Conservation (phyloP, 2,329 filamentous ascomycete genomes). For the Ceratocystis cacaofunesta region DNA sequence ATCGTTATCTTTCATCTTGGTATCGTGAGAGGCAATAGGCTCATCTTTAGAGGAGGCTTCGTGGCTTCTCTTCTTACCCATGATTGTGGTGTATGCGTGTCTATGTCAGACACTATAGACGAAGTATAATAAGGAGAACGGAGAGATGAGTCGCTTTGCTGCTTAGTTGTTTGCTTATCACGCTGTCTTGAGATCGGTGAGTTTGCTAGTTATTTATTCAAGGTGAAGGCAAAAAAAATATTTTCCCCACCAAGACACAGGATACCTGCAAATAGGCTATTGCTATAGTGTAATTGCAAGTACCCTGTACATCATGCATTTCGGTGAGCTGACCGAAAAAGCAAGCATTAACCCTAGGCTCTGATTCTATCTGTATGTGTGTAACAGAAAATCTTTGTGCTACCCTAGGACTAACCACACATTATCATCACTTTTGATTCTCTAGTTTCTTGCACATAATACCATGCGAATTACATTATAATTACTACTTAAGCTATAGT, state of each 20-base stretch:
- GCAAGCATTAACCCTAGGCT: neutral
- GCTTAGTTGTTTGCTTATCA: neutral
- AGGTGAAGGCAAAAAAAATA: neutral
- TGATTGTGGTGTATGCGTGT: slow-evolving; percentile 20
- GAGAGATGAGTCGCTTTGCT: neutral
- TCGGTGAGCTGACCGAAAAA: neutral
- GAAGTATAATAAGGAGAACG: neutral
- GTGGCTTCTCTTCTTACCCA: slow-evolving; percentile 38
- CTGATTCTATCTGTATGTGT: neutral
- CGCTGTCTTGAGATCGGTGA: neutral
- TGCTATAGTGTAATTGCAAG: neutral
- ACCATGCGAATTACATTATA: neutral
- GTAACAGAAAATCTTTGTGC: neutral
- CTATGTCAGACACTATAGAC: neutral
- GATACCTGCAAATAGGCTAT: neutral
- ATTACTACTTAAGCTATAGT: neutral
- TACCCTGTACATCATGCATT: neutral
- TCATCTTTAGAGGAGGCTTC: slow-evolving; percentile 32
- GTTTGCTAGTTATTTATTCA: neutral
- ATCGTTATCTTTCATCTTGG: slow-evolving; percentile 30
- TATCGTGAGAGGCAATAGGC: slow-evolving; percentile 32
- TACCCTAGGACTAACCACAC: neutral
- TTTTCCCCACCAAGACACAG: neutral
- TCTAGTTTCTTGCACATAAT: neutral
- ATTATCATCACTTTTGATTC: neutral